A percentile compares a stretch with the other conserved stretches of the same genome.
Evolutionary conservation across 768 basidiomycete genomes (phyloP).

Genomic region (Lentinula guzmanii): DNA sequence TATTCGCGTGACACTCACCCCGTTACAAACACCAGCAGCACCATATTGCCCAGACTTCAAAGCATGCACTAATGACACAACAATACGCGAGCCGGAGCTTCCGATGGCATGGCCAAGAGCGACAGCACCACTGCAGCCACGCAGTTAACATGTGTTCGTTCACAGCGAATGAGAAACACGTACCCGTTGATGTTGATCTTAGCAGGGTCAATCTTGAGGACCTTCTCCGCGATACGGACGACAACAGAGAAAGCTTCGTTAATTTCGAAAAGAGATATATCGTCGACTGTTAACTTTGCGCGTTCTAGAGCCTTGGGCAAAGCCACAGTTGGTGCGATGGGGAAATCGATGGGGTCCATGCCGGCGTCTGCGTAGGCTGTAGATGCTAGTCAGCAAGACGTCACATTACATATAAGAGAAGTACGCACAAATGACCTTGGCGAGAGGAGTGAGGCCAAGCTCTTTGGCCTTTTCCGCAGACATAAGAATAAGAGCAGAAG

Average conservation of each 20-base stretch:
- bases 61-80: conserved; percentile 89
- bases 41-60: conserved; percentile 91
- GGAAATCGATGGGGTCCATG: conserved; percentile 96
- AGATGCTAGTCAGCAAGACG: conserved; percentile 6
- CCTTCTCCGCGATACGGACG: conserved; percentile 84
- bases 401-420: not conserved
- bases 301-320: conserved; percentile 83
- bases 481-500: conserved; percentile 92
- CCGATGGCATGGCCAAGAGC: conserved; percentile 96
- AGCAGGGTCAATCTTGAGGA: conserved; percentile 73
- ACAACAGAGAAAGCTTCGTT: conserved; percentile 99
- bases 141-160: conserved; percentile 9
- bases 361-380: conserved; percentile 95
- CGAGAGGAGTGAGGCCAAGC: conserved; percentile 88
- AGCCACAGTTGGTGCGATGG: conserved; percentile 87
- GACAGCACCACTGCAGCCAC: conserved; percentile 76
- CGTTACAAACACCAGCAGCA: conserved; percentile 95
- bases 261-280: conserved; percentile 91
- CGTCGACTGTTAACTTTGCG: conserved; percentile 75
- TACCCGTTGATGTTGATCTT: conserved; percentile 91
- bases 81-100: conserved; percentile 90
- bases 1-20: conserved; percentile 47
- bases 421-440: conserved; percentile 84
- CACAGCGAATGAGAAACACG: conserved; percentile 19
- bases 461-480: conserved; percentile 90